Evolutionary conservation across 495 filamentous ascomycete genomes (phyloP).

Genomic region (Hypoxylon intermedium): DNA sequence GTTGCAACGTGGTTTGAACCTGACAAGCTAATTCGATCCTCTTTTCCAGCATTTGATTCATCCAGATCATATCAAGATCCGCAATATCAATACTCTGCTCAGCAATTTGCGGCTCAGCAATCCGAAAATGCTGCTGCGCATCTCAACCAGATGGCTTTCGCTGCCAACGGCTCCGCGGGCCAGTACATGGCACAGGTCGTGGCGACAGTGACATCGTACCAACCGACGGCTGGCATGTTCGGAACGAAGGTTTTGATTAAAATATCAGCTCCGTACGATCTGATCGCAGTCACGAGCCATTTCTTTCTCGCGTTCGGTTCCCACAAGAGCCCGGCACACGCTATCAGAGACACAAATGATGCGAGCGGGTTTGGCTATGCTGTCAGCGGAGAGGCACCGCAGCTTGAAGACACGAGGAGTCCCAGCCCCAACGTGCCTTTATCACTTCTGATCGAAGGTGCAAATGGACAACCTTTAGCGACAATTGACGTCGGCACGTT

Average conservation of each 20-base stretch:
- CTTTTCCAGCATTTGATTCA: slow-evolving; percentile 56
- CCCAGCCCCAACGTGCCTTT: slow-evolving; percentile 74
- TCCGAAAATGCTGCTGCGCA: slow-evolving; percentile 56
- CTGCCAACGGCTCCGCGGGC: slow-evolving; percentile 57
- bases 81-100: slow-evolving; percentile 53
- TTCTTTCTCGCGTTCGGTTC: slow-evolving; percentile 79
- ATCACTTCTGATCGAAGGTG: slow-evolving; percentile 72
- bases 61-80: slow-evolving; percentile 51
- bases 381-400: slow-evolving; percentile 75
- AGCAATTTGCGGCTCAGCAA: slow-evolving; percentile 49
- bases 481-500: slow-evolving; percentile 77
- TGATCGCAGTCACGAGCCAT: slow-evolving; percentile 60
- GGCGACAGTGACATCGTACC: slow-evolving; percentile 68
- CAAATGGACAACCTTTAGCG: slow-evolving; percentile 65
- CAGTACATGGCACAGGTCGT: slow-evolving; percentile 58
- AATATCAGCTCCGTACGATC: slow-evolving; percentile 75
- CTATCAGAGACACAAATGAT: slow-evolving; percentile 66
- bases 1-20: slow-evolving; percentile 26
- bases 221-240: slow-evolving; percentile 69
- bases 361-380: slow-evolving; percentile 70
- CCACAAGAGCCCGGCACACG: slow-evolving; percentile 67
- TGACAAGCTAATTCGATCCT: slow-evolving; percentile 41
- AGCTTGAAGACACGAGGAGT: slow-evolving; percentile 70
- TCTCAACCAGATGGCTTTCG: slow-evolving; percentile 62
- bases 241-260: slow-evolving; percentile 75